Evolutionary conservation across 148 eudicot genomes (phyloP).

Genomic region (Diospyros kaki): DNA sequence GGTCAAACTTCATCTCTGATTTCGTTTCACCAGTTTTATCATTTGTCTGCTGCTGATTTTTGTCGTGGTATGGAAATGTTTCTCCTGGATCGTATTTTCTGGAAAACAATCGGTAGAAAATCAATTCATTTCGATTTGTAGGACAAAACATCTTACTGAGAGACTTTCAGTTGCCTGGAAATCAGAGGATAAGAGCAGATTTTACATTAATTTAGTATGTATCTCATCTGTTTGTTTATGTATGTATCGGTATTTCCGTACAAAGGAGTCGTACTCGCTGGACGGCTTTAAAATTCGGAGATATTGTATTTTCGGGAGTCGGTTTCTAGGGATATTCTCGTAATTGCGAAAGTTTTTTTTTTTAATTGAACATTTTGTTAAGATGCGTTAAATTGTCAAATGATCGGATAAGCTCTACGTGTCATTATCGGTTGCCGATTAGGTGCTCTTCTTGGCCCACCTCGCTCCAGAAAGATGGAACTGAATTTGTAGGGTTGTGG

Average conservation of each 20-base stretch:
- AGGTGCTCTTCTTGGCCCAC: conserved; percentile 4
- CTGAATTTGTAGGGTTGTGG: not conserved
- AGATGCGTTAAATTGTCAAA: not conserved
- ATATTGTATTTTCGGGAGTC: too few species aligned
- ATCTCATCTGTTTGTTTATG: not conserved
- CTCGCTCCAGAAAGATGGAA: not conserved
- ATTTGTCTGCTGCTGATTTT: not conserved
- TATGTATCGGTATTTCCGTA: not conserved
- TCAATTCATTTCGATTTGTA: not conserved
- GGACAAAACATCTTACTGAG: not conserved
- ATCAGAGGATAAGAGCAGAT: too few species aligned
- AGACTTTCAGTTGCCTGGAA: not conserved
- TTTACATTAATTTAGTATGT: too few species aligned
- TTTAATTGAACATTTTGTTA: not conserved
- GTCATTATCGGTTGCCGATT: not conserved
- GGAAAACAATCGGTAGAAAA: not conserved
- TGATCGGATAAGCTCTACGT: not conserved
- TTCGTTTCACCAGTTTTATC: not conserved
- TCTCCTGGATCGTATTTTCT: not conserved
- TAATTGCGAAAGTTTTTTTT: not conserved
- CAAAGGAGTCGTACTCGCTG: not conserved
- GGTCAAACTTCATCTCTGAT: not conserved
- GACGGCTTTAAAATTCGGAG: not conserved
- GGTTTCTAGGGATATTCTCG: not conserved
- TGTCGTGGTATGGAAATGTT: not conserved